Evolutionary conservation across 352 stramenopile genomes (phyloP).

Genomic region (Pythium rishiriense): DNA sequence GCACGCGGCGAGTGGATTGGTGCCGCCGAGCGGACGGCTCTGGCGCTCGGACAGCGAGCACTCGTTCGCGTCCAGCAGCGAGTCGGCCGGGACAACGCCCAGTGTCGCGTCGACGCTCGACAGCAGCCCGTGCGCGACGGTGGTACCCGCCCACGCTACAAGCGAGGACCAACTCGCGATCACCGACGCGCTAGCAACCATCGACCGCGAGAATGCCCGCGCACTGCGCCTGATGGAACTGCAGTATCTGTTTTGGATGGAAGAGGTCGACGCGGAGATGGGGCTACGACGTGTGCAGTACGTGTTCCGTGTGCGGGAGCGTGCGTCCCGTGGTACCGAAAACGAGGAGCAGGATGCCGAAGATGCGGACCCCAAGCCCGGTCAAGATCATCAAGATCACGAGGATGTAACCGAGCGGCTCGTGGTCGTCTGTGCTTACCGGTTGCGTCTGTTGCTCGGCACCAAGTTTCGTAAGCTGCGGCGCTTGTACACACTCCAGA

Average conservation of each 20-base stretch:
- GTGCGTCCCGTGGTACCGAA: not conserved
- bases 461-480: conserved; percentile 27
- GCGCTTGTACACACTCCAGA: conserved; percentile 26
- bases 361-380: conserved; percentile 19
- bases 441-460: conserved; percentile 47
- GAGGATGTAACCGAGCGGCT: conserved; percentile 21
- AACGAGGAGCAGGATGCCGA: not conserved
- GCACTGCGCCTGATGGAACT: conserved; percentile 45
- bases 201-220: conserved; percentile 44
- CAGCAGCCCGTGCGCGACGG: conserved; percentile 7
- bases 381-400: conserved; percentile 13
- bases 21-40: not conserved
- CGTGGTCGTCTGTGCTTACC: conserved; percentile 67
- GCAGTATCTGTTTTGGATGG: conserved; percentile 69
- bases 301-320: conserved; percentile 38
- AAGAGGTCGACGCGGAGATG: conserved; percentile 65
- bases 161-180: conserved; percentile 27
- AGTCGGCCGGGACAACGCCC: conserved; percentile 12
- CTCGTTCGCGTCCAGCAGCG: conserved; percentile 26
- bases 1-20: not conserved
- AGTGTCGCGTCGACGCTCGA: conserved; percentile 14
- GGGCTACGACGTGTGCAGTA: conserved; percentile 68
- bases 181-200: conserved; percentile 33
- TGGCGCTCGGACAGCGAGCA: conserved; percentile 28
- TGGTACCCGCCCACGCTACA: not conserved